Percentiles rank a stretch among this genome's conserved stretches.
phyloP scores from a whole-genome alignment of 2,329 filamentous ascomycete genomes.

The Dendrostoma leiphaemia region DNA sequence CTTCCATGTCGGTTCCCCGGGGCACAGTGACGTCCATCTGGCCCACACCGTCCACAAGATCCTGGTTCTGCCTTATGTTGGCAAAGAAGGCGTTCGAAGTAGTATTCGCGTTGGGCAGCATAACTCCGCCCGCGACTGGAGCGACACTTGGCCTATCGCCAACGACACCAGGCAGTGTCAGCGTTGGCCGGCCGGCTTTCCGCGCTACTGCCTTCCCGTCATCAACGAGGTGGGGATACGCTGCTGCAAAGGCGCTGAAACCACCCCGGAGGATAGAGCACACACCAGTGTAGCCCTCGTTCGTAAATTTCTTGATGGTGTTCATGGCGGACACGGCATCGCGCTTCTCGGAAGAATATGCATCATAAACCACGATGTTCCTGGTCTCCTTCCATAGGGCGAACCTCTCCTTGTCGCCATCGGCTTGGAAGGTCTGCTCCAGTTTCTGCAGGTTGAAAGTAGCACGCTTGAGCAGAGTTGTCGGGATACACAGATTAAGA shows the following conservation, averaged over 20 bases:
- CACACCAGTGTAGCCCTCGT: constrained; percentile 75
- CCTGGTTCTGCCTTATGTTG: constrained; percentile 96
- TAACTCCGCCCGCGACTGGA: constrained; percentile 86
- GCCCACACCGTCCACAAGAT: constrained; percentile 88
- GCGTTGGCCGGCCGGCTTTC: constrained; percentile 38
- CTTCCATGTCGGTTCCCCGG: constrained; percentile 37
- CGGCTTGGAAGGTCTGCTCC: constrained; percentile 77
- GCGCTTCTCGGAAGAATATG: constrained; percentile 70
- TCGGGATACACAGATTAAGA: constrained; percentile 91
- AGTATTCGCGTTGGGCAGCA: constrained; percentile 68
- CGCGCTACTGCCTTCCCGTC: constrained; percentile 24
- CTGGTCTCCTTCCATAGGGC: constrained; percentile 71
- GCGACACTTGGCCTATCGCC: constrained; percentile 48
- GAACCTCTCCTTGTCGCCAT: constrained; percentile 69
- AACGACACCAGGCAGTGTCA: constrained; percentile 46
- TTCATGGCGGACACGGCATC: constrained; percentile 80
- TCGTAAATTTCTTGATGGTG: constrained; percentile 89
- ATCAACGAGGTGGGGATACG: constrained; percentile 66
- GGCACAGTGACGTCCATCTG: constrained; percentile 63
- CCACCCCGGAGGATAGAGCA: constrained; percentile 79
- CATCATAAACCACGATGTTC: constrained; percentile 85
- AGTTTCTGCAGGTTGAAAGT: constrained; percentile 89
- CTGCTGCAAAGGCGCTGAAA: constrained; percentile 69
- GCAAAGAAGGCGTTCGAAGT: constrained; percentile 87
- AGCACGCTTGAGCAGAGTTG: constrained; percentile 84